These are phyloP conservation scores for Ophiostoma montium DNA, from an alignment of 2,329 filamentous ascomycete species.

Conservation along the genomic window DNA sequence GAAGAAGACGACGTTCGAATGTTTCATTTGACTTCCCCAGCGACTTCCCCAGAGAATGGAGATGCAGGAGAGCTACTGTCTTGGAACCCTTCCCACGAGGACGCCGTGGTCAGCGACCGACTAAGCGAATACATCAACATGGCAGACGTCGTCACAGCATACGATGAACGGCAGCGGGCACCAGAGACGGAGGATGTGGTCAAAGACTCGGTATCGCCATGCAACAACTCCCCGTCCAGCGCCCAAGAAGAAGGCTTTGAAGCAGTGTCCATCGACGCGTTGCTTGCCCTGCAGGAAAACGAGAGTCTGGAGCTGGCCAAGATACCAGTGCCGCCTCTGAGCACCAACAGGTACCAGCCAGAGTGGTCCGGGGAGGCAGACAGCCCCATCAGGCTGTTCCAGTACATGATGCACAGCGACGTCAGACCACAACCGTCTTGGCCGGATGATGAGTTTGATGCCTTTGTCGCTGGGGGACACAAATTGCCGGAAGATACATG, in stretches of 20 bases:
- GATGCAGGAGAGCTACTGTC: no score
- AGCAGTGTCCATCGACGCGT: neutral
- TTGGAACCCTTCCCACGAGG: no score
- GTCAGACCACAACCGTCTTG: neutral
- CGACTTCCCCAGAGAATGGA: no score
- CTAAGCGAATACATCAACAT: no score
- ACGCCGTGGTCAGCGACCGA: no score
- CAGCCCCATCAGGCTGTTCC: neutral
- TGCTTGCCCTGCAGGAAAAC: constrained; percentile 1
- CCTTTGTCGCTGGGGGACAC: neutral
- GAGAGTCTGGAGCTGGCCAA: constrained; percentile 2
- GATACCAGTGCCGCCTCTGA: neutral
- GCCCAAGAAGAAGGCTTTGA: neutral
- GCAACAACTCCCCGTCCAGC: neutral
- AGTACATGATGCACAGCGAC: neutral
- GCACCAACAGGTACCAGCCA: no score
- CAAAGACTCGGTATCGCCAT: neutral
- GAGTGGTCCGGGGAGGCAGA: no score
- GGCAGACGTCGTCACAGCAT: no score
- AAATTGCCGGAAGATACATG: neutral
- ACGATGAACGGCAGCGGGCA: no score
- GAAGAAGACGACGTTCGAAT: no score
- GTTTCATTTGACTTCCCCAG: no score
- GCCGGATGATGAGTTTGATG: neutral
- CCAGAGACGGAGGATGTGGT: neutral